Evolutionary conservation across 2,329 filamentous ascomycete genomes (phyloP).

Genomic region (Nannizziopsis barbatae): DNA sequence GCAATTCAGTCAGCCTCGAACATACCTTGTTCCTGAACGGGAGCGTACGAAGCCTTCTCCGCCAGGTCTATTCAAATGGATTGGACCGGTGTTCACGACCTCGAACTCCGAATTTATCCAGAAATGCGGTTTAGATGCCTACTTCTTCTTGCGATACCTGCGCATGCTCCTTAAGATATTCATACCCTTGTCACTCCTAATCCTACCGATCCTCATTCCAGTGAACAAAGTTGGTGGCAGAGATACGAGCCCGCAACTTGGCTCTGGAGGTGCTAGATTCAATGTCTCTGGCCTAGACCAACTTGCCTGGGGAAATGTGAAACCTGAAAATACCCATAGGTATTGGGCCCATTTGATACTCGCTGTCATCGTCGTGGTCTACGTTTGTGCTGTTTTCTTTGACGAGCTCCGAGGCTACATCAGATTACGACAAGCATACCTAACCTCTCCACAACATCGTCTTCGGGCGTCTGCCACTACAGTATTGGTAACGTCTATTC

Average conservation of each 20-base stretch:
- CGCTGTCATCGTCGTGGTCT: slow-evolving; percentile 64
- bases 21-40: slow-evolving; percentile 73
- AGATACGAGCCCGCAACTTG: slow-evolving; percentile 44
- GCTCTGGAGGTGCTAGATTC: slow-evolving; percentile 25
- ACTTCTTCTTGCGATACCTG: slow-evolving; percentile 90
- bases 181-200: slow-evolving; percentile 62
- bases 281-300: slow-evolving; percentile 62
- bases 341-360: slow-evolving; percentile 79
- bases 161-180: slow-evolving; percentile 84
- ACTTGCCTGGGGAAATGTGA: slow-evolving; percentile 81
- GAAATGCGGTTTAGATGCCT: slow-evolving; percentile 91
- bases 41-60: slow-evolving; percentile 71
- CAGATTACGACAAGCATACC: slow-evolving; percentile 82
- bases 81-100: slow-evolving; percentile 51
- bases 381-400: slow-evolving; percentile 81
- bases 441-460: slow-evolving; percentile 90
- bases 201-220: slow-evolving; percentile 76
- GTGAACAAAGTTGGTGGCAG: slow-evolving; percentile 66
- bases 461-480: slow-evolving; percentile 89
- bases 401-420: slow-evolving; percentile 78
- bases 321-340: slow-evolving; percentile 50
- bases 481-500: slow-evolving; percentile 83
- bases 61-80: slow-evolving; percentile 43
- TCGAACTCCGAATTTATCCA: slow-evolving; percentile 78
- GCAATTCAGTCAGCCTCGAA: slow-evolving; percentile 58